Evolutionary conservation across 2,329 filamentous ascomycete genomes (phyloP), one percentile per base, ranked within the genome.

Genomic region (Epicoccum sorghinum): DNA sequence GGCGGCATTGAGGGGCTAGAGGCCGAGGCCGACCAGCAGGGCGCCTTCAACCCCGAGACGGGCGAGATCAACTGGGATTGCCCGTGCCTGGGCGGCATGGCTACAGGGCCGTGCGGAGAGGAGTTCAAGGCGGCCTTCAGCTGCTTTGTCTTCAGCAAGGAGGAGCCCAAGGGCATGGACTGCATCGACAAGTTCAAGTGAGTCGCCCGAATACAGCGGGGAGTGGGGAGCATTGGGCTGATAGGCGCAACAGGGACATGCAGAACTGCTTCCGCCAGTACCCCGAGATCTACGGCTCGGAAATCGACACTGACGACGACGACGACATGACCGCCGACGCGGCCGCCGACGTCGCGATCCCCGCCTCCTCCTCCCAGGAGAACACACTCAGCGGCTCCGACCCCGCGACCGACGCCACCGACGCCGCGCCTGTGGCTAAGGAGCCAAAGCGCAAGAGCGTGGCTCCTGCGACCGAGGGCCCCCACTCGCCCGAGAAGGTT

Each of bases 51-150:
- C 77, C 92, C 93, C 3, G 95, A 98, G 80, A 99, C 95, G 8
- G 95, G 95, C 65, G 95, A 99, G 83, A 99, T 99, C 79, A 99
- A 99, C 82, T 99, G 95, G 95, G 95, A 98, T 75, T 99, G 95
- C 77, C 95, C 95, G 13, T 99, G 95, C 75, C 80, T 99, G 30
- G 95, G 95, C 43, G 95, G 95, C 47, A 99, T 99, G 95, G 95
- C 95, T 7, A 80, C 96, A 71, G 95, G 95, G 0, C 95, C 95
- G 48, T 99, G 95, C 73, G 95, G 95, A 42, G 91, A 96, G 73
- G 88, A 98, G 70, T 99, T 99, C 84, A 92, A 89, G 80, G 87
- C 88, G 23, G 95, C 95, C 0, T 99, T 99, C 70, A 96, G 92
- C 84, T 99, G 95, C 80, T 99, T 99, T 70, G 92, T 99, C n/a